Evolutionary conservation across 1,139 yeast genomes (phyloP), one percentile per base, ranked within the genome.

Genomic region (Candida gigantensis): DNA sequence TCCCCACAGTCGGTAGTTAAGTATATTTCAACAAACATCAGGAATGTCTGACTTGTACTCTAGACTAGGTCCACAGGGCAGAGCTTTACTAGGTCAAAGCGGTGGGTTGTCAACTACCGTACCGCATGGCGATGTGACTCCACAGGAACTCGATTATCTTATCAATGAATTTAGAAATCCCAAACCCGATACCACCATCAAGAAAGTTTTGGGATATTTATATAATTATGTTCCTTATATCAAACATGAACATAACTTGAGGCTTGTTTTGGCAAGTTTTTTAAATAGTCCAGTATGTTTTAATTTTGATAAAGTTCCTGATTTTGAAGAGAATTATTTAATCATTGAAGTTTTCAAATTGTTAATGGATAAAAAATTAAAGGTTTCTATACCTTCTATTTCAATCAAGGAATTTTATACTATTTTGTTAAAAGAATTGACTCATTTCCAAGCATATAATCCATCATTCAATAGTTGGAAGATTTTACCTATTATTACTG

Each of bases 161-260:
- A 57, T 77, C 12, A 51, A 72, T 46, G 77, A 75, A 24, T 50
- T 76, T 32, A 47, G 72, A 19, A 55, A 60, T 40, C 79, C 79
- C 0, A 51, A 51, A 12, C 49, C 60, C 3, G 55, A 55, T 10
- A 51, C 66, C 3, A 56, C 71, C 0, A 57, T 68, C 3, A 47
- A 55, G 24, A 63, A 68, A 36, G 47, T 72, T 3, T 53, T 81
- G 26, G 79, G 84, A 1, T 76, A 77, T 47, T 47, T 79, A 8
- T 79, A 73, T 31, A 77, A 79, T 50, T 79, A 80, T 51, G 58
- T 82, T 25, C 89, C 92, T 1, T 73, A 68, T 26, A 63, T 84
- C 30, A 81, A 79, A 50, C 73, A 75, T 37, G 79, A 73, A 37
- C 68, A 66, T 39, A 84, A 84, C 51, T 57, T 84, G 23, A 60